phyloP scores from a whole-genome alignment of 1,284 basidiomycete species.

The Thelephora terrestris region DNA sequence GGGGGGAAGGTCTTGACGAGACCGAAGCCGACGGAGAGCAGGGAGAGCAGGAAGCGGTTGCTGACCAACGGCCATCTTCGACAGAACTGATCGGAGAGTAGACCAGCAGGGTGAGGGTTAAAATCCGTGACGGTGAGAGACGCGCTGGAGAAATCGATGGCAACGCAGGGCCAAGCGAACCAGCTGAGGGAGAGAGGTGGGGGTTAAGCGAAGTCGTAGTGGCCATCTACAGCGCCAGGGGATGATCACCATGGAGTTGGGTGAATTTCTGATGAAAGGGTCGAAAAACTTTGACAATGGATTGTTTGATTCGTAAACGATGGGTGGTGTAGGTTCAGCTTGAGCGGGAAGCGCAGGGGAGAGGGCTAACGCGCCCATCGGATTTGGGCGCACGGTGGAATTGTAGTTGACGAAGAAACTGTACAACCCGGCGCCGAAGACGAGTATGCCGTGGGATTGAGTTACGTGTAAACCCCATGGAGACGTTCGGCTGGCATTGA shows the following conservation, averaged over 20 bases:
- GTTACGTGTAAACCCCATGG: constrained; percentile 52
- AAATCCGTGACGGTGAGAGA: constrained; percentile 66
- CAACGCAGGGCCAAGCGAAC: constrained; percentile 74
- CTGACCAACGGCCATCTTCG: constrained; percentile 85
- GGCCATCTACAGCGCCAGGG: too few species aligned
- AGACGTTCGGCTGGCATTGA: constrained; percentile 24
- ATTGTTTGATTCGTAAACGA: too few species aligned
- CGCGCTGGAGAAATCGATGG: constrained; percentile 79
- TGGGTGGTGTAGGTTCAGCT: too few species aligned
- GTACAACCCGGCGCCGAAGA: constrained; percentile 56
- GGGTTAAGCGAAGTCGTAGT: too few species aligned
- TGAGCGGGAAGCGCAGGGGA: too few species aligned
- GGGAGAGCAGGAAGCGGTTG: constrained; percentile 66
- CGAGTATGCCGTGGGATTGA: constrained; percentile 45
- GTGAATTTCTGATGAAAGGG: too few species aligned
- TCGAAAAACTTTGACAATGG: too few species aligned
- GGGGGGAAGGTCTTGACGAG: constrained; percentile 60
- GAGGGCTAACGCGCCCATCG: too few species aligned
- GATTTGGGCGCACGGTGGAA: too few species aligned
- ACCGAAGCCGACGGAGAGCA: constrained; percentile 71
- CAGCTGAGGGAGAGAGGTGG: constrained; percentile 32
- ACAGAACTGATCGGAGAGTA: constrained; percentile 79
- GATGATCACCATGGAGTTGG: too few species aligned
- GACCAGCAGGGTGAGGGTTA: constrained; percentile 77
- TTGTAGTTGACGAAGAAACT: constrained; percentile 38